Evolutionary conservation across 2,329 filamentous ascomycete species (phyloP), one percentile per base, ranked within the genome.

Genomic region (Fusarium torulosum): DNA sequence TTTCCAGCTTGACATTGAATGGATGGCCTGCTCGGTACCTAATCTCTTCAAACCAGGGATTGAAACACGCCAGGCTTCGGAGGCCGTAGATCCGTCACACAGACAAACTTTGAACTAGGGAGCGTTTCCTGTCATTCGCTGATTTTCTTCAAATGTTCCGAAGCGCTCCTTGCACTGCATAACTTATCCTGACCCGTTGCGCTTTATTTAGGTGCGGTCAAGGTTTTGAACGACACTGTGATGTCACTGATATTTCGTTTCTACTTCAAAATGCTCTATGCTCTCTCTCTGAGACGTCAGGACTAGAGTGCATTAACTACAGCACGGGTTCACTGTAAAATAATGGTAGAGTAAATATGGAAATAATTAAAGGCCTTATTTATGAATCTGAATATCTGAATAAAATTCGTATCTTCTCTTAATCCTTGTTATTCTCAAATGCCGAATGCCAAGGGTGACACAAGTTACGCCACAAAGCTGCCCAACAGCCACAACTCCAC

Each of bases 401-500:
- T 38, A 41, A 42, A 41, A 38, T 21, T 20, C 38, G 14, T 29
- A 13, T 49, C 37, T 10, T 20, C 13, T 53, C 37, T 27, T n/a
- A 31, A 61, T 35, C 41, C 47, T 33, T 46, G 46, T 25, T 54
- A 9, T 19, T 63, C 21, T 53, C 33, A 17, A 29, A 33, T 53
- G 31, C 45, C 40, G 33, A 19, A 6, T 44, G 23, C 23, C 42
- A 23, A 10, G 21, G 9, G 35, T 37, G 4, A n/a, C 23, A 44
- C 23, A 44, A 11, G 15, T 33, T 35, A 41, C 46, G 63, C 64
- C 63, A 67, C 66, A 67, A 37, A 49, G 47, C 52, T 64, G 51
- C 58, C 53, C 41, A 55, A 66, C 59, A 55, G 41, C 70, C 63
- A 63, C 68, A 72, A 42, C 45, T 23, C 53, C 67, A 52, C 63